phyloP scores from a whole-genome alignment of 176 grass and related monocot species.

The Canna indica region DNA sequence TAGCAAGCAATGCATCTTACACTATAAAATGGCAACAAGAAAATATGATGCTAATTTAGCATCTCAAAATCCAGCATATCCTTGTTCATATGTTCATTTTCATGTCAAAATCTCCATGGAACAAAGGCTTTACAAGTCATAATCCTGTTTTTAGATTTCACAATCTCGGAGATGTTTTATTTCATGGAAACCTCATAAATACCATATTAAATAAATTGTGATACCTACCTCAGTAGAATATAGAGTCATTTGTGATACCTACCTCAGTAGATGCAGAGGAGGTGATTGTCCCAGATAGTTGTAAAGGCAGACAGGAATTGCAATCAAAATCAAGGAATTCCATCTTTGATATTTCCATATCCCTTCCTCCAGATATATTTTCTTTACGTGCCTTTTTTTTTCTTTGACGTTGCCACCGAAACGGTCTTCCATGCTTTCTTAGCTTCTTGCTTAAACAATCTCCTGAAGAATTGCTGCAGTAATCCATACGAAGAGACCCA shows the following conservation, averaged over 20 bases:
- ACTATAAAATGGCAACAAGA: no score
- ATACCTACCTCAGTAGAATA: no score
- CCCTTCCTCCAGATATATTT: background rate
- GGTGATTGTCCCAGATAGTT: background rate
- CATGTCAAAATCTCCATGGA: no score
- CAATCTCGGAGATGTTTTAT: no score
- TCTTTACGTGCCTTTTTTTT: constrained; percentile 1
- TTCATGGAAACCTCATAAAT: no score
- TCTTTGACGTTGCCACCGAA: constrained; percentile 13
- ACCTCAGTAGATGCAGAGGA: background rate
- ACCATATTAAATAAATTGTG: no score
- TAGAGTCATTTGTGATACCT: background rate
- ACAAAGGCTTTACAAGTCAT: no score
- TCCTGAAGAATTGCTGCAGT: background rate
- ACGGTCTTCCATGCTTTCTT: constrained; percentile 2
- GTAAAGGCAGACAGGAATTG: background rate
- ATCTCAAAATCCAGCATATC: no score
- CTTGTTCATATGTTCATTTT: no score
- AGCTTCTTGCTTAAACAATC: background rate
- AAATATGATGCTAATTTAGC: no score
- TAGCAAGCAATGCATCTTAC: no score
- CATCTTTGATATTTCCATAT: background rate
- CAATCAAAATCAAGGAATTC: background rate
- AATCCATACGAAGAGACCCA: background rate
- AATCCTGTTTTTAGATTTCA: no score